Conservation (phyloP, 305 asterid genomes). For the Fraxinus angustifolia region DNA sequence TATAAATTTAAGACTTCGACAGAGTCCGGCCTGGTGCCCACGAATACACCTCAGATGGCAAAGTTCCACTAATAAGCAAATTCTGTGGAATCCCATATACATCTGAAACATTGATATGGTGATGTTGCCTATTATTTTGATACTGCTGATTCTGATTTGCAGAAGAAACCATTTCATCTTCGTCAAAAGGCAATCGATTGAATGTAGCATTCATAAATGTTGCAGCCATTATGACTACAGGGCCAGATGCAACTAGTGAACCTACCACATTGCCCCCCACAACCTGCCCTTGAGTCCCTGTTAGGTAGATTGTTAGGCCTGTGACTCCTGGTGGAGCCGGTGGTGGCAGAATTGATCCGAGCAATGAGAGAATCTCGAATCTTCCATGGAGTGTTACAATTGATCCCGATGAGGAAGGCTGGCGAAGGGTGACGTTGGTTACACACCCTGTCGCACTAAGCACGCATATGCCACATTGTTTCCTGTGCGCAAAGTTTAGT, state of each 20-base stretch:
- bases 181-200: slow-evolving; percentile 67
- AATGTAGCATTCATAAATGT: slow-evolving; percentile 79
- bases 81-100: slow-evolving; percentile 58
- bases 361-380: slow-evolving; percentile 65
- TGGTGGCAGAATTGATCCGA: slow-evolving; percentile 74
- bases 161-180: slow-evolving; percentile 35
- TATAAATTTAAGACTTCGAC: slow-evolving; percentile 30
- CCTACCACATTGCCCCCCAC: slow-evolving; percentile 79
- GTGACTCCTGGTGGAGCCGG: slow-evolving; percentile 83
- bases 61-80: slow-evolving; percentile 44
- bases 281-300: slow-evolving; percentile 81
- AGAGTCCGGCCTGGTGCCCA: slow-evolving; percentile 51
- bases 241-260: slow-evolving; percentile 72
- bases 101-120: slow-evolving; percentile 37
- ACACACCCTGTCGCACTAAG: slow-evolving; percentile 82
- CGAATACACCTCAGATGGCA: slow-evolving; percentile 43
- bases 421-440: slow-evolving; percentile 64
- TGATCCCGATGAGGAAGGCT: slow-evolving; percentile 66
- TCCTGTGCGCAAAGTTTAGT: slow-evolving; percentile 48
- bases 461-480: slow-evolving; percentile 61
- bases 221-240: slow-evolving; percentile 85
- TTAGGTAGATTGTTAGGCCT: slow-evolving; percentile 63
- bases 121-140: slow-evolving; percentile 43
- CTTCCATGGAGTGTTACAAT: slow-evolving; percentile 71
- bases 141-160: slow-evolving; percentile 37